Evolutionary conservation across 1,284 basidiomycete species (phyloP).

Genomic region (Marasmius fiardii): DNA sequence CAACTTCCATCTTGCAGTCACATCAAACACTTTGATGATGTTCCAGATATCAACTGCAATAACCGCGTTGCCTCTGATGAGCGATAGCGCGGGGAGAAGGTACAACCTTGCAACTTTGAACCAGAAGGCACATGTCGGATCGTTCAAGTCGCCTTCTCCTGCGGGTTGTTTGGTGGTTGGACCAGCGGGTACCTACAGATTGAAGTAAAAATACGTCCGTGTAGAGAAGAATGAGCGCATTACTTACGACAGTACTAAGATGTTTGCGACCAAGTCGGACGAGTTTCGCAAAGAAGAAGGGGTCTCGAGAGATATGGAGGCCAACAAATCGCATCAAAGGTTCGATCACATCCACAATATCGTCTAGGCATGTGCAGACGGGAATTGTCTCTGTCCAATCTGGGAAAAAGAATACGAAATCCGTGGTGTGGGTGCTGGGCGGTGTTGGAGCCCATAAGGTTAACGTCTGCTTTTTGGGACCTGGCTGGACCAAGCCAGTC

Average conservation of each 20-base stretch:
- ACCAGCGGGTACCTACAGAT: conserved; percentile 42
- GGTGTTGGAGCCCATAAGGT: conserved; percentile 75
- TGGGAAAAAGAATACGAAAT: conserved; percentile 89
- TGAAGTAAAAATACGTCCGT: conserved; percentile 7
- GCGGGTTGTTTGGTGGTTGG: conserved; percentile 51
- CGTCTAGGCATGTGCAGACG: conserved; percentile 58
- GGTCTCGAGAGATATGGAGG: conserved; percentile 72
- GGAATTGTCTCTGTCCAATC: conserved; percentile 77
- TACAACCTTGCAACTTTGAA: conserved; percentile 76
- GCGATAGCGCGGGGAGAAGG: conserved; percentile 84
- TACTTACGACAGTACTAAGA: conserved; percentile 38
- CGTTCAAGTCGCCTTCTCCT: conserved; percentile 47
- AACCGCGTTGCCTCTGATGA: conserved; percentile 83
- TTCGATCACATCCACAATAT: conserved; percentile 71
- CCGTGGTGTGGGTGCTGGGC: conserved; percentile 63
- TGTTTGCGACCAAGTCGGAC: conserved; percentile 55
- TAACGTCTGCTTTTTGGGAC: conserved; percentile 55
- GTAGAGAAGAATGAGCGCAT: conserved; percentile 27
- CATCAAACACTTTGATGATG: conserved; percentile 77
- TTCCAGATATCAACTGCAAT: conserved; percentile 88
- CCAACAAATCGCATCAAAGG: conserved; percentile 77
- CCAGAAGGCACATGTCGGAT: conserved; percentile 74
- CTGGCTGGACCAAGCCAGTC: conserved; percentile 47
- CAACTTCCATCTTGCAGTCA: conserved; percentile 79
- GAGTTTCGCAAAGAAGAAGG: conserved; percentile 59